phyloP scores from a whole-genome alignment of 208 protist species.

The Trypanosoma grayi region DNA sequence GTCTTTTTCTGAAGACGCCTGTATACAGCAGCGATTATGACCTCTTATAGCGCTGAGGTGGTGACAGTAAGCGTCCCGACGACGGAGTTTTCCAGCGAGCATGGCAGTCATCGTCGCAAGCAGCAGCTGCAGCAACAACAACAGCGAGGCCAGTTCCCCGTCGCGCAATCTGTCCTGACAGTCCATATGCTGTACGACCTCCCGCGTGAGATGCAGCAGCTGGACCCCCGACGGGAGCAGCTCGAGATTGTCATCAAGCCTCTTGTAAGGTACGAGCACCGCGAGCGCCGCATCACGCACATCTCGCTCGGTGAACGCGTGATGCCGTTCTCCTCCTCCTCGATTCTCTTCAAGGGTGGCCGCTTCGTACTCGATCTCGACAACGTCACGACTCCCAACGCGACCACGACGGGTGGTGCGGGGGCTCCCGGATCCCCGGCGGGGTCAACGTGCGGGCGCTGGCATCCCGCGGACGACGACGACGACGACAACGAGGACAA shows the following conservation, averaged over 20 bases:
- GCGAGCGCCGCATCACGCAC: slow-evolving; percentile 39
- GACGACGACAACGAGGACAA: slow-evolving; percentile 24
- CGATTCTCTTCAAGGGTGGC: slow-evolving; percentile 41
- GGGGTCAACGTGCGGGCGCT: neutral
- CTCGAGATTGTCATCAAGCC: slow-evolving; percentile 55
- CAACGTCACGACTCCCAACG: slow-evolving; percentile 11
- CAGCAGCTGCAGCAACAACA: neutral
- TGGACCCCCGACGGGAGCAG: slow-evolving; percentile 33
- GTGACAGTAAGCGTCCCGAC: too few species aligned
- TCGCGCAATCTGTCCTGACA: slow-evolving; percentile 34
- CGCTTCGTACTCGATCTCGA: slow-evolving; percentile 59
- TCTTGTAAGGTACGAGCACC: slow-evolving; percentile 54
- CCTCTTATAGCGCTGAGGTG: too few species aligned
- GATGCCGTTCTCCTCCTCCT: slow-evolving; percentile 39
- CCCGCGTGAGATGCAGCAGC: slow-evolving; percentile 48
- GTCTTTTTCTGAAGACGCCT: too few species aligned
- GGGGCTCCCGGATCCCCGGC: neutral
- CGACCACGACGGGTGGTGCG: slow-evolving; percentile 1
- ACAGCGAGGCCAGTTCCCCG: slow-evolving; percentile 1
- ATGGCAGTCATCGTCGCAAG: neutral
- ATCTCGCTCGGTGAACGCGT: slow-evolving; percentile 41
- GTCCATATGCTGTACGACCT: slow-evolving; percentile 62
- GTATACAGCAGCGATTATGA: too few species aligned
- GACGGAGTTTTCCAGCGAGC: too few species aligned
- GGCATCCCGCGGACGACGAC: neutral